Base-by-base conservation (phyloP, 129 eudicot species). In the Pulicaria dysenterica region DNA sequence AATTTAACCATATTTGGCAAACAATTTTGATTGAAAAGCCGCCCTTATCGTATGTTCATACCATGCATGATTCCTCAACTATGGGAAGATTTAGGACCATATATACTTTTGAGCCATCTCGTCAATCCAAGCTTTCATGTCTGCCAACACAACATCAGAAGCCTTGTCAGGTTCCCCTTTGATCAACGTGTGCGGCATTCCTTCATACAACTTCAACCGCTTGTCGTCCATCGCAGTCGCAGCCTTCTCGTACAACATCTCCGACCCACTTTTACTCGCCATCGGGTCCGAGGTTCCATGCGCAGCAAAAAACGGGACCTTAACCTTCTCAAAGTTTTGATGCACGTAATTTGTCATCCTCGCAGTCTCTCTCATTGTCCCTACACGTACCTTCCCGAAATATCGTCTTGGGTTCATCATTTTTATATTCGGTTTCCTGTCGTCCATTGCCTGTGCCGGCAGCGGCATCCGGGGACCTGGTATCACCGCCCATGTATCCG, bases 401-500 rank as follows among this genome's bases (percentile, higher is more conserved):
- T 91, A 91, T 45, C 95, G 79, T 51, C 88, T 85, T 7, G 97
- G 97, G 41, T 91, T 91, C 70, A 78, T 73, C 0, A 83, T 90
- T 37, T 85, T 80, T 58, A 91, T 82, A 77, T 86, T 91, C 59
- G 86, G 73, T 60, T 88, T 91, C 72, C 86, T 92, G 3, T 64
- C 49, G 71, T 88, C 97, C 37, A 78, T 88, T 0, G 88, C 84
- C 8, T 95, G 92, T 74, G 86, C n/a, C n/a, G n/a, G 88, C 0
- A 85, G 90, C 3, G 86, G 90, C 90, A 88, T 78, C 61, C 81
- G 85, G 47, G 82, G 78, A 80, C 88, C 95, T 0, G 95, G 97
- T 92, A 91, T 88, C 7, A 77, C 79, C 1, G 97, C 97, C 97
- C 97, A 91, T 9, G 92, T 88, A 75, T 91, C 97, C n/a, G 95